Percentiles rank a stretch among this genome's conserved stretches.
Conservation (phyloP, 108 stramenopile species). For the Cyclotella kingstonii region DNA sequence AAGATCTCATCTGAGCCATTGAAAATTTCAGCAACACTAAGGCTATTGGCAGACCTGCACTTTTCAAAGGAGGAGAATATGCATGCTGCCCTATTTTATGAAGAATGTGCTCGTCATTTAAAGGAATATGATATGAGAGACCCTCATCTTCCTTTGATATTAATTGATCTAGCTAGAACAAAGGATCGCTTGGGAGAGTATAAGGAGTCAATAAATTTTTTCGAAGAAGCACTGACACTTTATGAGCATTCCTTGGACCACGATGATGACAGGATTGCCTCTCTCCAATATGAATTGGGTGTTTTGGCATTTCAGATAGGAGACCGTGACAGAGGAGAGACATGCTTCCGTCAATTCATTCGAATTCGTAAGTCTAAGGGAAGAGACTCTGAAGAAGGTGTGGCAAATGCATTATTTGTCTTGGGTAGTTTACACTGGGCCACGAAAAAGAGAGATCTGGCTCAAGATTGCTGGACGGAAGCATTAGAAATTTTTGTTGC, state of each 20-base stretch:
- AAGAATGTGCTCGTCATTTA: constrained; percentile 41
- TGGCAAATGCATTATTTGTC: constrained; percentile 43
- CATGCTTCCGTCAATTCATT: constrained; percentile 36
- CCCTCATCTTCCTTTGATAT: constrained; percentile 37
- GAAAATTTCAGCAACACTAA: constrained; percentile 41
- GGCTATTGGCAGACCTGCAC: constrained; percentile 35
- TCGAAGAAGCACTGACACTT: constrained; percentile 33
- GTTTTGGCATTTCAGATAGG: constrained; percentile 43
- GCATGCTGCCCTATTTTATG: constrained; percentile 44
- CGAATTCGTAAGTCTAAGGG: constrained; percentile 38
- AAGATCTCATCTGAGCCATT: constrained; percentile 35
- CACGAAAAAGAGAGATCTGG: constrained; percentile 38
- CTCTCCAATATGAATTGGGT: constrained; percentile 43
- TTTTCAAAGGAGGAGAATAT: constrained; percentile 43
- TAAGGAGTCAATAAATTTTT: constrained; percentile 31
- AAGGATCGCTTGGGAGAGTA: constrained; percentile 40
- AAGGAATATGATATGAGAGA: constrained; percentile 39
- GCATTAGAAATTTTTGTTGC: constrained; percentile 33
- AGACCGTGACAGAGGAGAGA: constrained; percentile 35
- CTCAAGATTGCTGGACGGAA: constrained; percentile 32
- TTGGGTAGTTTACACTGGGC: constrained; percentile 42
- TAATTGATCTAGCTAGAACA: constrained; percentile 42
- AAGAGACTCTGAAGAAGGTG: constrained; percentile 31
- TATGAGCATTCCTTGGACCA: constrained; percentile 29
- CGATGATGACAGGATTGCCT: constrained; percentile 39